Evolutionary conservation across 257 asterid species (phyloP).

Genomic region (Avicennia marina): DNA sequence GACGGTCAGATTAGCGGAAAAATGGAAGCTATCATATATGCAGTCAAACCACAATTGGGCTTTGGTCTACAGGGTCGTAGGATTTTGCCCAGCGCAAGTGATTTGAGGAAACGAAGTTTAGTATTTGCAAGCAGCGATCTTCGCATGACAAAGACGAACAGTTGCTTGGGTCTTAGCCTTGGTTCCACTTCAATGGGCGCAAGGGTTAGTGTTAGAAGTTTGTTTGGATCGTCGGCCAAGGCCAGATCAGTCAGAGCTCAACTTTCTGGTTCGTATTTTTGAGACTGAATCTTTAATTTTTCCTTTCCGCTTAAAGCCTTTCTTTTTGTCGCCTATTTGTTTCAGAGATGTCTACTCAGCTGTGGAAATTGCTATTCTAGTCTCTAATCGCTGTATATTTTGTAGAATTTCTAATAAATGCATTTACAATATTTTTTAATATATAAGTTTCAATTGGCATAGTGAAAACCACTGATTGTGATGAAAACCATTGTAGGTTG

Average conservation of each 20-base stretch:
- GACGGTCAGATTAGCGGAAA: constrained; percentile 23
- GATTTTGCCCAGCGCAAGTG: neutral
- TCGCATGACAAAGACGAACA: neutral
- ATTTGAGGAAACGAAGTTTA: neutral
- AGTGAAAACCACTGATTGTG: too few relatives aligned
- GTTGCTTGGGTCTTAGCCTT: neutral
- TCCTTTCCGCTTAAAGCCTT: too few relatives aligned
- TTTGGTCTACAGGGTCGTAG: neutral
- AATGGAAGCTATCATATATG: neutral
- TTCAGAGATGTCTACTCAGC: too few relatives aligned
- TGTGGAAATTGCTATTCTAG: too few relatives aligned
- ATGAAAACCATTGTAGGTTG: too few relatives aligned
- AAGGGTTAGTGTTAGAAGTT: neutral
- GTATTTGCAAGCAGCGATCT: neutral
- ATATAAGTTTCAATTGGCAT: too few relatives aligned
- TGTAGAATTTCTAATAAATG: too few relatives aligned
- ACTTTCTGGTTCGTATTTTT: neutral
- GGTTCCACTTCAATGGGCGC: neutral
- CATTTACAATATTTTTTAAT: too few relatives aligned
- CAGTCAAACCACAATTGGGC: neutral
- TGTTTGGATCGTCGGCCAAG: constrained; percentile 5
- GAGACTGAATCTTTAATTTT: neutral
- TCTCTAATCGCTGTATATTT: too few relatives aligned
- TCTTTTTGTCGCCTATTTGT: too few relatives aligned
- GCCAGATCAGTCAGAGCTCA: neutral